Conservation (phyloP, 1,284 basidiomycete genomes). For the Rhizopogon hawkerae region DNA sequence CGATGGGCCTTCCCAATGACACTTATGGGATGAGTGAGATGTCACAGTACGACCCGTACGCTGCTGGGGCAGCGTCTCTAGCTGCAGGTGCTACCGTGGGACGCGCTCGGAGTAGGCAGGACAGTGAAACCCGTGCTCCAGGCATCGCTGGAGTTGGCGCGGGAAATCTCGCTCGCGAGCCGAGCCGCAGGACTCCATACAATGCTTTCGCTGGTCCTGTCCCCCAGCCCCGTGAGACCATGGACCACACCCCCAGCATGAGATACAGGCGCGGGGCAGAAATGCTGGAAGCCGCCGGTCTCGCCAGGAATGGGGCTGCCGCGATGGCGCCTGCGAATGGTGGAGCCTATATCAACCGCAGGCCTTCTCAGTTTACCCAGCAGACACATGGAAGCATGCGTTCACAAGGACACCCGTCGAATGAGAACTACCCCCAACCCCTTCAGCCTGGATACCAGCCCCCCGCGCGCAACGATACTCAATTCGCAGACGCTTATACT, state of each 20-base stretch:
- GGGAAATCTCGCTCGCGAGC: slow-evolving; percentile 32
- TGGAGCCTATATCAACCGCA: slow-evolving; percentile 12
- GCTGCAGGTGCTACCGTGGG: slow-evolving; percentile 23
- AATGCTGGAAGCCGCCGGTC: slow-evolving; percentile 23
- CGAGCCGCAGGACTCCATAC: slow-evolving; percentile 34
- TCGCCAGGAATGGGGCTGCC: slow-evolving; percentile 15
- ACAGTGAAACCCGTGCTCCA: slow-evolving; percentile 25
- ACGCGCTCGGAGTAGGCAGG: slow-evolving; percentile 25
- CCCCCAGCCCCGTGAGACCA: slow-evolving; percentile 12
- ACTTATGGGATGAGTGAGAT: slow-evolving; percentile 49
- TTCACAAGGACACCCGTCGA: slow-evolving; percentile 17
- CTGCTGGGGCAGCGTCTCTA: slow-evolving; percentile 35
- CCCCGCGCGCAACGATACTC: slow-evolving; percentile 14
- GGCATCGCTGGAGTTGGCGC: slow-evolving; percentile 33
- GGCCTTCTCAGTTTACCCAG: slow-evolving; percentile 20
- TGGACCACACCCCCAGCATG: slow-evolving; percentile 7
- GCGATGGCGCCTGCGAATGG: slow-evolving; percentile 10
- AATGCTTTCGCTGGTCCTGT: slow-evolving; percentile 37
- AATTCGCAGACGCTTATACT: slow-evolving; percentile 23
- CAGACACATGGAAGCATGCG: slow-evolving; percentile 18
- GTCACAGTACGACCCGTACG: slow-evolving; percentile 30
- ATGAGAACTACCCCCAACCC: slow-evolving; percentile 11
- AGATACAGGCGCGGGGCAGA: slow-evolving; percentile 17
- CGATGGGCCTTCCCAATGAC: slow-evolving; percentile 32
- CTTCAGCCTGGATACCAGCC: slow-evolving; percentile 22